A percentile compares a stretch with the other conserved stretches of the same genome.
phyloP scores from a whole-genome alignment of 2,329 filamentous ascomycete species.

The Trichoderma sp. region DNA sequence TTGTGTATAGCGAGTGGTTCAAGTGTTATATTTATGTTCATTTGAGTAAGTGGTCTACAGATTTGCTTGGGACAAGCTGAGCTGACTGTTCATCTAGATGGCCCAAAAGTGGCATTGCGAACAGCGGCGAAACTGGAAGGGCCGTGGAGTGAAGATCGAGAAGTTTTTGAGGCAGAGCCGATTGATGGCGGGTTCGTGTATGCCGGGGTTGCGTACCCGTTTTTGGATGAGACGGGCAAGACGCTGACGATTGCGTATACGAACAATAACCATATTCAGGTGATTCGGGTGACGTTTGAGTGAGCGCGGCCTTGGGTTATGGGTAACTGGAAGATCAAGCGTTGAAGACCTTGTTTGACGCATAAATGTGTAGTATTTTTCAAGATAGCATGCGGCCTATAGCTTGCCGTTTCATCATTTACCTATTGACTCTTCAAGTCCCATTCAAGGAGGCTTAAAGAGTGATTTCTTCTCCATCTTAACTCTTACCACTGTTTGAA shows the following conservation, averaged over 20 bases:
- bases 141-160: slow-evolving; percentile 38
- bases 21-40: slow-evolving; percentile 39
- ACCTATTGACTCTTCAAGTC: no score
- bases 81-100: slow-evolving; percentile 3
- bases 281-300: slow-evolving; percentile 35
- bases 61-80: not conserved
- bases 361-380: no score
- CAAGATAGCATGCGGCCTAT: no score
- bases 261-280: slow-evolving; percentile 40
- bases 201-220: slow-evolving; percentile 39
- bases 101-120: slow-evolving; percentile 17
- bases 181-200: slow-evolving; percentile 35
- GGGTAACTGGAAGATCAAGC: not conserved
- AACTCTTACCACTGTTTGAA: no score
- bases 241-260: slow-evolving; percentile 40
- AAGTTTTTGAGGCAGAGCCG: slow-evolving; percentile 35
- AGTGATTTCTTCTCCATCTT: no score
- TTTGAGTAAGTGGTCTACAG: slow-evolving; percentile 6
- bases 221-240: slow-evolving; percentile 36
- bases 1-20: slow-evolving; percentile 38
- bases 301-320: not conserved
- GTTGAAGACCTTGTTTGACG: not conserved
- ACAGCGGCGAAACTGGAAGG: slow-evolving; percentile 33
- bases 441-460: no score
- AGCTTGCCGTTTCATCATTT: no score